These are phyloP conservation scores for Geotrichum australiense DNA, from an alignment of 1,139 yeast species.

Conservation along the genomic window DNA sequence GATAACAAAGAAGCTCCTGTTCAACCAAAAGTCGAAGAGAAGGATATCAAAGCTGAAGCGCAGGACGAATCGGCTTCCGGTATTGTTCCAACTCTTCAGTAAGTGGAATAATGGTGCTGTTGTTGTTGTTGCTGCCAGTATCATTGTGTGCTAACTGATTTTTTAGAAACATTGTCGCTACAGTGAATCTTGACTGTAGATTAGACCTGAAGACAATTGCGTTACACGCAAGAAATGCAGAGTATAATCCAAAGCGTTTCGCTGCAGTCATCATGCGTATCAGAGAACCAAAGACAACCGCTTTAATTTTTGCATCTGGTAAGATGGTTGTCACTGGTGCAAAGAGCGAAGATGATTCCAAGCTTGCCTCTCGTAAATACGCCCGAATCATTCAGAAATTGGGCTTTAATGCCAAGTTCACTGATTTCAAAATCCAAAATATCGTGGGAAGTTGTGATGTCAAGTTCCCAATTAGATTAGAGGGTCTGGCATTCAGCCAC, in stretches of 20 bases:
- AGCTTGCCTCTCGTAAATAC: conserved; percentile 92
- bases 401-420: conserved; percentile 86
- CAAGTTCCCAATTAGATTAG: conserved; percentile 92
- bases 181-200: conserved; percentile 94
- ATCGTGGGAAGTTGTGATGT: conserved; percentile 97
- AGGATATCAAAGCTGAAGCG: conserved; percentile 26
- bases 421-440: conserved; percentile 95
- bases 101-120: conserved; percentile 15
- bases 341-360: conserved; percentile 94
- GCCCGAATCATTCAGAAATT: conserved; percentile 97
- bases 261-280: conserved; percentile 99
- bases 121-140: conserved; percentile 1
- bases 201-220: conserved; percentile 95
- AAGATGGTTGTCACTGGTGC: conserved; percentile 99
- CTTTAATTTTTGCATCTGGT: conserved; percentile 95
- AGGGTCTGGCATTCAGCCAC: conserved; percentile 96
- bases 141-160: conserved; percentile 20
- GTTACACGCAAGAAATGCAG: conserved; percentile 97
- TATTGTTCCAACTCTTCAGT: conserved; percentile 87
- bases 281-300: conserved; percentile 97
- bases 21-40: conserved; percentile 21
- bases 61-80: conserved; percentile 71
- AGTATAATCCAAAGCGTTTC: conserved; percentile 94
- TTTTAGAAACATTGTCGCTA: conserved; percentile 77
- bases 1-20: conserved; percentile 19